Conservation (phyloP, 805 yeast genomes). For the Metschnikowia bowlesiae region DNA sequence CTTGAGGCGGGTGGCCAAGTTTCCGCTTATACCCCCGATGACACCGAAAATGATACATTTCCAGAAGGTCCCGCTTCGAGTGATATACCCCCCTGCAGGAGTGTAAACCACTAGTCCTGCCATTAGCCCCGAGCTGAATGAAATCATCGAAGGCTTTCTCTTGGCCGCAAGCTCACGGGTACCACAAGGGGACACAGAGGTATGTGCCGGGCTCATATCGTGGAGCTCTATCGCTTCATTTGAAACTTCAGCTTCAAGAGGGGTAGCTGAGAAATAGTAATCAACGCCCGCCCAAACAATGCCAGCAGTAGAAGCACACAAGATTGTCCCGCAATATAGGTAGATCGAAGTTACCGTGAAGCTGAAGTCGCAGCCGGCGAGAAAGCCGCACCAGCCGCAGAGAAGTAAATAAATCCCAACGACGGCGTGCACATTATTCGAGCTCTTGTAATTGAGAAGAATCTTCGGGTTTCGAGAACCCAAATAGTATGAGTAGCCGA, state of each 20-base stretch:
- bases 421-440: slow-evolving; percentile 31
- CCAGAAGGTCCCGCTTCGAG: slow-evolving; percentile 35
- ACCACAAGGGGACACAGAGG: not conserved
- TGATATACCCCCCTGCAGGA: slow-evolving; percentile 40
- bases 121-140: slow-evolving; percentile 39
- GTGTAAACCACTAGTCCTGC: slow-evolving; percentile 41
- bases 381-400: slow-evolving; percentile 41
- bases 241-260: slow-evolving; percentile 24
- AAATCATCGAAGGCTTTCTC: slow-evolving; percentile 32
- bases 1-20: slow-evolving; percentile 38
- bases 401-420: slow-evolving; percentile 24
- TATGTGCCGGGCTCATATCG: not conserved
- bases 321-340: slow-evolving; percentile 29
- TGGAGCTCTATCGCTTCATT: slow-evolving; percentile 1
- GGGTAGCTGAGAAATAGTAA: slow-evolving; percentile 36
- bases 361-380: slow-evolving; percentile 41
- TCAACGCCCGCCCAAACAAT: slow-evolving; percentile 36
- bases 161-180: slow-evolving; percentile 12
- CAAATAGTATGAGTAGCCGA: slow-evolving; percentile 39
- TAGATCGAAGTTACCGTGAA: slow-evolving; percentile 30
- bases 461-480: slow-evolving; percentile 41
- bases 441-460: slow-evolving; percentile 32
- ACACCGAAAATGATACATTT: slow-evolving; percentile 37
- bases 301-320: slow-evolving; percentile 34
- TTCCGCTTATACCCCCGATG: slow-evolving; percentile 34